Base-by-base conservation (phyloP, 1,284 basidiomycete genomes). In the Boletus semigastroideus region DNA sequence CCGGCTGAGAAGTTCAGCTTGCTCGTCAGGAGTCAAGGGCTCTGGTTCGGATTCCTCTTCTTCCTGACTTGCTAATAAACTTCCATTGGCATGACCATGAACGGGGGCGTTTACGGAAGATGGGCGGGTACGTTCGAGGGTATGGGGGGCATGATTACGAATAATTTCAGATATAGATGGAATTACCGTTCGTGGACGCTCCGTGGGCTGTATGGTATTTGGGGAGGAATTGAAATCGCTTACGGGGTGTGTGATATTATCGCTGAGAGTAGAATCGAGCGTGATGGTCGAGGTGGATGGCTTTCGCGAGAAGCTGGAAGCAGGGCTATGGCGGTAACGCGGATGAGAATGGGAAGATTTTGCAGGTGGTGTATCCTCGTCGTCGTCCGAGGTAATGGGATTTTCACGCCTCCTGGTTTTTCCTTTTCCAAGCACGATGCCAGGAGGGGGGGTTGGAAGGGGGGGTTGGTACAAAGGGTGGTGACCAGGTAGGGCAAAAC, bases 101-200 rank as follows among this genome's bases (percentile, higher is more conserved):
- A 79, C 77, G 12, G 79, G 74, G 28, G 75, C 70, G 46, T 78
- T 74, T 37, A 68, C 65, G 16, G 75, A 73, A 16, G 74, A 64
- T 48, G 76, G 74, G 17, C 54, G 56, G 10, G 74, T 70, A 31
- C 75, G 77, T 60, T 79, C 79, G 46, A 74, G 73, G 53, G 80
- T 74, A 27, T 74, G 74, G 28, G 84, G 84, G 5, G 84, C 82
- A 68, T 92, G 83, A 27, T 78, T 79, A 41, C 86, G 82, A 54
- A 92, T 92, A 55, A 92, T 92, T 50, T 92, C 90, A 41, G 85
- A 87, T 63, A 92, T 92, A 17, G 87, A 89, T 43, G 90, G 89
- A 11, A 83, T 80, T 47, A 84, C 64, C 30, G 67, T 63, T 59
- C 69, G 74, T 42, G 67, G 61, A 47, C 58, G 63, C 49, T 62